Evolutionary conservation across 2,329 filamentous ascomycete genomes (phyloP).

Genomic region (Cladophialophora bantiana): DNA sequence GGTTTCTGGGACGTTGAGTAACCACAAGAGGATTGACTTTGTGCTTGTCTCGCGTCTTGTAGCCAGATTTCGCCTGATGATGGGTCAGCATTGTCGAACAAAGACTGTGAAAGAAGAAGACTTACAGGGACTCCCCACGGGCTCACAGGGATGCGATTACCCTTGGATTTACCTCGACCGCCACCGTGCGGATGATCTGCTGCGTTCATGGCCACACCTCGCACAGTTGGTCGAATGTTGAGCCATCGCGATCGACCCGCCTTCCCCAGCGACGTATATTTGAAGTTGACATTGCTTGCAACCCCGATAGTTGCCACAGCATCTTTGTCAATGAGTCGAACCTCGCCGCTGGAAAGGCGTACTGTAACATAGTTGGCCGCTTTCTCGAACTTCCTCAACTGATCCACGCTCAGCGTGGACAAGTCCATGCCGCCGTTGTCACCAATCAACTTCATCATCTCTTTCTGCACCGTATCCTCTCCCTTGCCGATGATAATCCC

Average conservation of each 20-base stretch:
- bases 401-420: constrained; percentile 47
- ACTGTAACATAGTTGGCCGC: constrained; percentile 82
- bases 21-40: constrained; percentile 95
- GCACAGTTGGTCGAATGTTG: constrained; percentile 91
- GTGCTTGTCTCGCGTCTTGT: constrained; percentile 87
- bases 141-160: constrained; percentile 92
- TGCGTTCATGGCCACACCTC: constrained; percentile 99
- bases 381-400: constrained; percentile 57
- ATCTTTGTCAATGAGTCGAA: constrained; percentile 86
- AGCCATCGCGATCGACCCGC: constrained; percentile 92
- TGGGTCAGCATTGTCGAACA: constrained; percentile 22
- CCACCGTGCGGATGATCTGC: constrained; percentile 98
- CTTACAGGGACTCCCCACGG: constrained; percentile 95
- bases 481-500: constrained; percentile 90
- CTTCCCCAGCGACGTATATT: constrained; percentile 91
- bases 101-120: constrained; percentile 42
- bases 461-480: constrained; percentile 64
- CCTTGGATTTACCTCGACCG: constrained; percentile 99
- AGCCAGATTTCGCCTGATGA: constrained; percentile 63
- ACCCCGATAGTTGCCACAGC: constrained; percentile 94
- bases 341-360: constrained; percentile 88
- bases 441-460: constrained; percentile 40
- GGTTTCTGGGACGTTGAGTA: constrained; percentile 80
- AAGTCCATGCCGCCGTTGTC: constrained; percentile 42
- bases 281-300: constrained; percentile 90